phyloP scores from a whole-genome alignment of 306 rosid genomes.

The Acacia melanoxylon region DNA sequence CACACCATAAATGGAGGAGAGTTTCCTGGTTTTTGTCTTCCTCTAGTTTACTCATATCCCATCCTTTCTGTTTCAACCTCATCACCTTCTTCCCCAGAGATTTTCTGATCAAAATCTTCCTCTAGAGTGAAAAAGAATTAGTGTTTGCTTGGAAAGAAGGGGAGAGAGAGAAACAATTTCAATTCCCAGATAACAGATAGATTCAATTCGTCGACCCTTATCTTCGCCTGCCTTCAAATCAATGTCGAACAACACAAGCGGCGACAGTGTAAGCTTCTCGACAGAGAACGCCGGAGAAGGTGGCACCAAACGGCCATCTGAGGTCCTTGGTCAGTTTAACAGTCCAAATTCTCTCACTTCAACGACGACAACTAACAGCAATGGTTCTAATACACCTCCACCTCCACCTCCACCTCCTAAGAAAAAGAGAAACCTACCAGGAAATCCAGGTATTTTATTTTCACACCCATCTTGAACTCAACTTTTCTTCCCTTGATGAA shows the following conservation, averaged over 20 bases:
- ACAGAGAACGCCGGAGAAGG: conserved; percentile 57
- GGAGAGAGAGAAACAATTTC: conserved; percentile 31
- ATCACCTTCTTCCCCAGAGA: not conserved
- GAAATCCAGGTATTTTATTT: conserved; percentile 72
- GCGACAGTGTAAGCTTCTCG: conserved; percentile 76
- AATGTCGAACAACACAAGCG: conserved; percentile 83
- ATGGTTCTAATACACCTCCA: conserved; percentile 57
- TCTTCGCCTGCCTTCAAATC: conserved; percentile 33
- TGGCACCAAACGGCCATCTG: conserved; percentile 42
- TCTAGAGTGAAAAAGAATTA: not conserved
- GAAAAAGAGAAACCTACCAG: conserved; percentile 86
- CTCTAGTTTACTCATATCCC: conserved; percentile 65
- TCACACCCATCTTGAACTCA: not conserved
- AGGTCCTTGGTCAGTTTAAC: conserved; percentile 48
- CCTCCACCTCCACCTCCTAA: conserved; percentile 52
- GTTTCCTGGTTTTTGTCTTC: conserved; percentile 85
- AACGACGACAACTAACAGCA: conserved; percentile 48
- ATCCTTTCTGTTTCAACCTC: conserved; percentile 40
- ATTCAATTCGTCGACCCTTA: conserved; percentile 7
- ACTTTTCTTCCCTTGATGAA: not conserved
- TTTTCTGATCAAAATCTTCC: conserved; percentile 22
- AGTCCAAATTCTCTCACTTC: conserved; percentile 63
- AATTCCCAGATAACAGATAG: not conserved
- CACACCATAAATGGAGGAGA: conserved; percentile 77
- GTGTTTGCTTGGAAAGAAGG: conserved; percentile 8